phyloP scores from a whole-genome alignment of 495 filamentous ascomycete genomes.

The Penicillium maclennaniae region DNA sequence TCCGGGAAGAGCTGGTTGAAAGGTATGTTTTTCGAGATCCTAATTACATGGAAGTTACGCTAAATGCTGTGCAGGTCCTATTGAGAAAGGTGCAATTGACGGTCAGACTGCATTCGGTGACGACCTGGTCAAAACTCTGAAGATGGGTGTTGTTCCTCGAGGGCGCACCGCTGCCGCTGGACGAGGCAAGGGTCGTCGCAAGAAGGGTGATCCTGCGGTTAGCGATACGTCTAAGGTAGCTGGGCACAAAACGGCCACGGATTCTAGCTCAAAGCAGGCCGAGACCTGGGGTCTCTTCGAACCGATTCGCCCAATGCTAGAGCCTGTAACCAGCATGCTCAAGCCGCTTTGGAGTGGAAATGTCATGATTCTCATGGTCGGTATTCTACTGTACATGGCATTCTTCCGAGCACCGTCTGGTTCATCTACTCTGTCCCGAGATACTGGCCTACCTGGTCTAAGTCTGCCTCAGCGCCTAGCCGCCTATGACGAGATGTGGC shows the following conservation, averaged over 20 bases:
- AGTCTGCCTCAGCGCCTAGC: constrained; percentile 61
- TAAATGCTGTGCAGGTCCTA: constrained; percentile 61
- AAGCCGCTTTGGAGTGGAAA: constrained; percentile 68
- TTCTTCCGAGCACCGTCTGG: constrained; percentile 56
- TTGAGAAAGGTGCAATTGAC: constrained; percentile 92
- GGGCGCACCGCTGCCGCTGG: constrained; percentile 39
- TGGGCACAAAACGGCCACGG: constrained; percentile 42
- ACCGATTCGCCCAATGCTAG: constrained; percentile 64
- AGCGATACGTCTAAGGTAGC: constrained; percentile 30
- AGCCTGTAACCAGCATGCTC: constrained; percentile 67
- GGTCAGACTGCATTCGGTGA: constrained; percentile 79
- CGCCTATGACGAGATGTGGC: constrained; percentile 94
- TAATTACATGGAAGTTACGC: neutral
- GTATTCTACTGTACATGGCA: constrained; percentile 52
- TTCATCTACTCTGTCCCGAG: constrained; percentile 32
- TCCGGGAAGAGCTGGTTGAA: constrained; percentile 97
- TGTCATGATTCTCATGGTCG: constrained; percentile 47
- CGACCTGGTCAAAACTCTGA: constrained; percentile 70
- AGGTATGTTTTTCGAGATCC: constrained; percentile 50
- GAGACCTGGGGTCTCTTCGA: constrained; percentile 79
- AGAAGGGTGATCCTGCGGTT: constrained; percentile 48
- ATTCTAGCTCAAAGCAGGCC: constrained; percentile 34
- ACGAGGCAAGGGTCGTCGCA: constrained; percentile 47
- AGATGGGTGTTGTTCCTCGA: constrained; percentile 64
- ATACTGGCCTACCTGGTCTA: constrained; percentile 34